phyloP scores from a whole-genome alignment of 306 rosid genomes.

The Comarum palustre region DNA sequence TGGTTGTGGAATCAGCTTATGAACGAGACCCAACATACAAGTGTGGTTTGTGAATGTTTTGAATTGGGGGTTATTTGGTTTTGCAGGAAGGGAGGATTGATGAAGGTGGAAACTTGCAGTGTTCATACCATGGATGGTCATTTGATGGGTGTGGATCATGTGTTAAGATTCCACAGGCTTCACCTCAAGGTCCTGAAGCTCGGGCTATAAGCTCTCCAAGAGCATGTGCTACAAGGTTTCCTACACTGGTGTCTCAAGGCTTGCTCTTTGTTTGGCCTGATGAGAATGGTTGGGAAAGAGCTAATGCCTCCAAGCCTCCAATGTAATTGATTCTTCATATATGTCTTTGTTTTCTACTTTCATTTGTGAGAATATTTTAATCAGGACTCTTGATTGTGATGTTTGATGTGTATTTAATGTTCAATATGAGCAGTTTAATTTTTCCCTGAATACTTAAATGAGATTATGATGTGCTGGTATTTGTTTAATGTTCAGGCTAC shows the following conservation, averaged over 20 bases:
- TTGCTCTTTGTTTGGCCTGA: slow-evolving; percentile 98
- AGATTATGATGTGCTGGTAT: slow-evolving; percentile 8
- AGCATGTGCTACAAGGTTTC: slow-evolving; percentile 81
- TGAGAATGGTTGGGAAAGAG: slow-evolving; percentile 94
- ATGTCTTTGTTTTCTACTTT: neutral
- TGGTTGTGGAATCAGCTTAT: neutral
- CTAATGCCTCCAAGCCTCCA: slow-evolving; percentile 71
- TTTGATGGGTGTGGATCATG: slow-evolving; percentile 88
- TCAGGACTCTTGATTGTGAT: neutral
- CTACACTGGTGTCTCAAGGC: slow-evolving; percentile 86
- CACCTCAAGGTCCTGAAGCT: slow-evolving; percentile 82
- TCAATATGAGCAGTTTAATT: neutral
- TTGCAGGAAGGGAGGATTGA: slow-evolving; percentile 91
- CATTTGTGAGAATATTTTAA: neutral
- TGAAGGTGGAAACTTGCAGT: slow-evolving; percentile 88
- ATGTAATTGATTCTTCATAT: slow-evolving; percentile 42
- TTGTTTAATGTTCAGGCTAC: slow-evolving; percentile 57
- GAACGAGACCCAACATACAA: neutral
- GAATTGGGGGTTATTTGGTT: slow-evolving; percentile 21
- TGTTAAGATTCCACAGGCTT: slow-evolving; percentile 80
- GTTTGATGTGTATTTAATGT: neutral
- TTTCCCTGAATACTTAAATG: slow-evolving; percentile 12
- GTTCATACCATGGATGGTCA: slow-evolving; percentile 98
- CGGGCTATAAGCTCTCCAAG: slow-evolving; percentile 72
- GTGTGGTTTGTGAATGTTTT: neutral